Conservation (phyloP, 2,329 filamentous ascomycete species). For the Microdochium trichocladiopsis region DNA sequence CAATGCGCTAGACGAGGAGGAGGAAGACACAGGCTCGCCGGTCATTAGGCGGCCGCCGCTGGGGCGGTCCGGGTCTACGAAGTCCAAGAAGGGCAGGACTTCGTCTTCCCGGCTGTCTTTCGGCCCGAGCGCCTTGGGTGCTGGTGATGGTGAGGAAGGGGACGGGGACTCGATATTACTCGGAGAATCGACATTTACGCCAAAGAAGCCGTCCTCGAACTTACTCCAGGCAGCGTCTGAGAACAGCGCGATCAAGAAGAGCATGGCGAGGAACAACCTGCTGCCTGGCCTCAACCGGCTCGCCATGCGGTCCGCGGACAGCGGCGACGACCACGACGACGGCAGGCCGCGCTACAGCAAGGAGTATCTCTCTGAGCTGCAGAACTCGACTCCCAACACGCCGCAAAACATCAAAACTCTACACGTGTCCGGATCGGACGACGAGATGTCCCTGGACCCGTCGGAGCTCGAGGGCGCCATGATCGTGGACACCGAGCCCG, state of each 20-base stretch:
- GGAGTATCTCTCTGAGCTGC: slow-evolving; percentile 79
- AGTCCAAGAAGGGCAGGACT: slow-evolving; percentile 61
- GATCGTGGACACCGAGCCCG: slow-evolving; percentile 48
- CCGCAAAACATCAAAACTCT: slow-evolving; percentile 43
- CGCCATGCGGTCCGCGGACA: slow-evolving; percentile 41
- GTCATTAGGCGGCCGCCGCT: slow-evolving; percentile 39
- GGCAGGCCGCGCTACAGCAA: slow-evolving; percentile 76
- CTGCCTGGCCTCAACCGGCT: slow-evolving; percentile 33
- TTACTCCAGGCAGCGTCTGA: slow-evolving; percentile 59
- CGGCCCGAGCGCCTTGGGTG: slow-evolving; percentile 50
- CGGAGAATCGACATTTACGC: slow-evolving; percentile 36
- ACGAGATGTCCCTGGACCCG: slow-evolving; percentile 48
- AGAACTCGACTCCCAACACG: slow-evolving; percentile 77
- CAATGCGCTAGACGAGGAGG: slow-evolving; percentile 25
- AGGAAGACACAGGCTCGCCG: slow-evolving; percentile 36
- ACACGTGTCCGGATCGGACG: slow-evolving; percentile 16
- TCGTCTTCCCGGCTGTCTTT: slow-evolving; percentile 67
- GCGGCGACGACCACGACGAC: slow-evolving; percentile 54
- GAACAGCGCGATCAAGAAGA: slow-evolving; percentile 56
- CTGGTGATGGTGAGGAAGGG: slow-evolving; percentile 43
- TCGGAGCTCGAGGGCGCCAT: slow-evolving; percentile 57
- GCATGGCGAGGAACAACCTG: slow-evolving; percentile 32
- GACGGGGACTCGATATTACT: slow-evolving; percentile 31
- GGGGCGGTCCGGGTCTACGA: slow-evolving; percentile 38
- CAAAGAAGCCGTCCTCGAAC: slow-evolving; percentile 46